These are phyloP conservation scores for Thuja plicata DNA, from an alignment of 83 land plant species.

Conservation along the genomic window DNA sequence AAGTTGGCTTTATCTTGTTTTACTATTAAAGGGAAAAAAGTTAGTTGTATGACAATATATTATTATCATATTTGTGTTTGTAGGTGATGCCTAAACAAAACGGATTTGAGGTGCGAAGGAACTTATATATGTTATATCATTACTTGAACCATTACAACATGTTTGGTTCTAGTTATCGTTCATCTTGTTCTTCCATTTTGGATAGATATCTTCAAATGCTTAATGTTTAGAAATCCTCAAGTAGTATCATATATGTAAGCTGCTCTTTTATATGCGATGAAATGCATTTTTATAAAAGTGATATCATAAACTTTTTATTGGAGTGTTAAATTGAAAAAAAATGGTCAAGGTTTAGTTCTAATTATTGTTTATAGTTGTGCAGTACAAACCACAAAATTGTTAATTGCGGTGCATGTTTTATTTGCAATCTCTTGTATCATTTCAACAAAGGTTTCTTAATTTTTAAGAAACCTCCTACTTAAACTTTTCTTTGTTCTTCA, in stretches of 20 bases:
- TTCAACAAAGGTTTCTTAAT: not conserved
- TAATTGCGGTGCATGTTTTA: not conserved
- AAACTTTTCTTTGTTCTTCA: too few relatives aligned
- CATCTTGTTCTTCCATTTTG: constrained; percentile 83
- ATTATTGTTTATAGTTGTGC: not conserved
- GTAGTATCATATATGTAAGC: not conserved
- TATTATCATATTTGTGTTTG: not conserved
- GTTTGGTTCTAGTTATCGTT: constrained; percentile 92
- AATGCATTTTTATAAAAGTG: not conserved
- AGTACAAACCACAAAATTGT: not conserved
- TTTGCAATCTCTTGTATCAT: not conserved
- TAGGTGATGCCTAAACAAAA: constrained; percentile 97
- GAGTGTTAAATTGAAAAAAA: not conserved
- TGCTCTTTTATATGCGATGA: not conserved
- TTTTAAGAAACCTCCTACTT: not conserved
- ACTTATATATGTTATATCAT: constrained; percentile 88
- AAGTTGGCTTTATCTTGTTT: not conserved
- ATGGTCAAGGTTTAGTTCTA: too few relatives aligned
- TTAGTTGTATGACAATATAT: not conserved
- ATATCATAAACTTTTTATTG: not conserved
- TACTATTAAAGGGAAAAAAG: not conserved
- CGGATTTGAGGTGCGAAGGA: constrained; percentile 84
- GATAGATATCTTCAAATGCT: constrained; percentile 64
- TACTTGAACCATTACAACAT: constrained; percentile 96
- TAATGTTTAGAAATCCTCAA: constrained; percentile 20